Evolutionary conservation across 2,329 filamentous ascomycete genomes (phyloP), one percentile per base, ranked within the genome.

Genomic region (Ceratocystis colombiana): DNA sequence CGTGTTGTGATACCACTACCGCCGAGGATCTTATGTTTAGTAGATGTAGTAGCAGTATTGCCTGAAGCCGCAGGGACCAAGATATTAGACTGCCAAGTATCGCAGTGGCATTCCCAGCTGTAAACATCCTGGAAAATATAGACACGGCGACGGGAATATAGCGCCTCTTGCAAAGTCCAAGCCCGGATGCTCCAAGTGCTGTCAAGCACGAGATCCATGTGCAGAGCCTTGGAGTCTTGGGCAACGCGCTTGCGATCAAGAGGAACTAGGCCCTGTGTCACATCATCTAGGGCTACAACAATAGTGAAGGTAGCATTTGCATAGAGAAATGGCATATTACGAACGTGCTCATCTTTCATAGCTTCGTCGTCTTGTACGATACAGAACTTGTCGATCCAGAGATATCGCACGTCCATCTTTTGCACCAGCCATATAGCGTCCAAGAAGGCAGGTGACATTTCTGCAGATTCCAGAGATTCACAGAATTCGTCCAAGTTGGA

Each of bases 381-480:
- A 64, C 77, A 79, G 61, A 79, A 72, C 44, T 75, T 73, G 68
- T 80, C 79, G 44, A 80, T 75, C 79, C 79, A 80, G 22, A 80
- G 72, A 66, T 77, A 75, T 1, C 75, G 74, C 25, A 78, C 73
- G 0, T 75, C 76, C 10, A 80, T 71, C 71, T 78, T 78, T 68
- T 74, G 75, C 28, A 76, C 72, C 22, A 79, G 70, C 75, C 76
- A 77, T 68, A 79, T 77, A 67, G 77, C 77, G 68, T 79, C 77
- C n/a, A 74, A 66, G 65, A 79, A 76, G 3, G 77, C 77, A 64
- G 75, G 73, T 45, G 76, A 77, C 17, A 79, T 71, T 17, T 76
- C 74, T 7, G 71, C 69, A 17, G 78, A 76, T 3, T 75, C 73
- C 17, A 79, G 68, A 3, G 68, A 71, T 30, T 73, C 71, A 68